Percentiles rank a stretch among this genome's conserved stretches.
phyloP scores from a whole-genome alignment of 2,329 filamentous ascomycete species.

The Exophiala sideris region DNA sequence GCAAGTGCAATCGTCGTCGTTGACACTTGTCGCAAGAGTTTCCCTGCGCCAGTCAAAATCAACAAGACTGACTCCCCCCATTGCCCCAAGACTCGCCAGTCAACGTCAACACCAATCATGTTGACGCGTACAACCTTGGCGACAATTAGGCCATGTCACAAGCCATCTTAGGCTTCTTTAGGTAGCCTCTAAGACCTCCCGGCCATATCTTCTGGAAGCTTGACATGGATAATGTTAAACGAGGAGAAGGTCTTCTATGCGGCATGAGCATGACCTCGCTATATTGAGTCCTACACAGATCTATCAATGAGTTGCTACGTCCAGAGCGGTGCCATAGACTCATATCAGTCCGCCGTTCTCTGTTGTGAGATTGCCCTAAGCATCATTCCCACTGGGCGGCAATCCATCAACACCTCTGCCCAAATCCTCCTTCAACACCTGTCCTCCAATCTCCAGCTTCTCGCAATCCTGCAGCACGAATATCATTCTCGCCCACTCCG shows the following conservation, averaged over 20 bases:
- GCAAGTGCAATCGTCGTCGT: neutral
- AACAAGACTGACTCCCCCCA: neutral
- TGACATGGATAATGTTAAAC: too few species aligned
- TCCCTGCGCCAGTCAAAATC: neutral
- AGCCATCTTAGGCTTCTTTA: neutral
- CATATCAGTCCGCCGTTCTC: neutral
- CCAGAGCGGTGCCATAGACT: neutral
- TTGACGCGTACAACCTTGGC: neutral
- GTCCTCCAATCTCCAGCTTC: constrained; percentile 24
- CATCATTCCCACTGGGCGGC: constrained; percentile 25
- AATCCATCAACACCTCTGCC: constrained; percentile 22
- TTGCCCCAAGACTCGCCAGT: neutral
- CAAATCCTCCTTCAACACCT: constrained; percentile 26
- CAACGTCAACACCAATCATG: neutral
- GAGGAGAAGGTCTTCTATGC: too few species aligned
- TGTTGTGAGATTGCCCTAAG: neutral
- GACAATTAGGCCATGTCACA: neutral
- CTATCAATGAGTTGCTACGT: neutral
- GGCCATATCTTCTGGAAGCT: too few species aligned
- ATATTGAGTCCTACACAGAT: neutral
- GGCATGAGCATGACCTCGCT: too few species aligned
- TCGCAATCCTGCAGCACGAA: constrained; percentile 28
- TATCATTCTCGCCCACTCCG: constrained; percentile 29
- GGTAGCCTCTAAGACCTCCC: too few species aligned
- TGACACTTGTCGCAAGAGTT: neutral